Conservation (phyloP, 208 protist species). For the Wallacemonas sp. region DNA sequence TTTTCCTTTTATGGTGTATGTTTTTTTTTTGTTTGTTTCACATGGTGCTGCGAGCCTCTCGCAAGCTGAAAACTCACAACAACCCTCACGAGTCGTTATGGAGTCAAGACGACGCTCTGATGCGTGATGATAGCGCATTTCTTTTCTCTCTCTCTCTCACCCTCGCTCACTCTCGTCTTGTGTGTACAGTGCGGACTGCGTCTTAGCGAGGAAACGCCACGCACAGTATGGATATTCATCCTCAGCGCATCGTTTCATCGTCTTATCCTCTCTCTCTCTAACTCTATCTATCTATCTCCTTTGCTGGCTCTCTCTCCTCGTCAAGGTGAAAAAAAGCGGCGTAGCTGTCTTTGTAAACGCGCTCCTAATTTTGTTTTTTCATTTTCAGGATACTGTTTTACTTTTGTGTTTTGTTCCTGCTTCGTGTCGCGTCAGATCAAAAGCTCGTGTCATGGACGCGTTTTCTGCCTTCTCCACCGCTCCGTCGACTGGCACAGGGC, state of each 20-base stretch:
- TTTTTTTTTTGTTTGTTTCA: conserved; percentile 1
- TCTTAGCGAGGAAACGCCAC: too few species aligned
- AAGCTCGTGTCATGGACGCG: conserved; percentile 12
- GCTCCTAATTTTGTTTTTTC: background rate
- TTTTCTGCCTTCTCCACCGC: conserved; percentile 23
- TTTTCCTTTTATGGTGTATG: background rate
- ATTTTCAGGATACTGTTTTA: background rate
- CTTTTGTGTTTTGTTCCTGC: background rate
- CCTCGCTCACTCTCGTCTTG: too few species aligned
- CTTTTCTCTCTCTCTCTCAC: too few species aligned
- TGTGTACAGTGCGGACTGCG: too few species aligned
- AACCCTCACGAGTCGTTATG: too few species aligned
- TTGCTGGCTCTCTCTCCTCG: conserved; percentile 17
- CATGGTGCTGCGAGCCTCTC: too few species aligned
- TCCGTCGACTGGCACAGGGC: background rate
- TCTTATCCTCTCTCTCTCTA: conserved; percentile 18
- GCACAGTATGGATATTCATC: background rate
- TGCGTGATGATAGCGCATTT: too few species aligned
- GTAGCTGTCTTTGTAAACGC: too few species aligned
- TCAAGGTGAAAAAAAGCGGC: background rate
- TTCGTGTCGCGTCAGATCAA: conserved; percentile 2
- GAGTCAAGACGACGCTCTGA: too few species aligned
- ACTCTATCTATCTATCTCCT: background rate
- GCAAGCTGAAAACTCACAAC: too few species aligned
- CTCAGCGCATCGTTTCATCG: background rate